Evolutionary conservation across 495 filamentous ascomycete species (phyloP), one percentile per base, ranked within the genome.

Genomic region (Trichodelitschia bisporula): DNA sequence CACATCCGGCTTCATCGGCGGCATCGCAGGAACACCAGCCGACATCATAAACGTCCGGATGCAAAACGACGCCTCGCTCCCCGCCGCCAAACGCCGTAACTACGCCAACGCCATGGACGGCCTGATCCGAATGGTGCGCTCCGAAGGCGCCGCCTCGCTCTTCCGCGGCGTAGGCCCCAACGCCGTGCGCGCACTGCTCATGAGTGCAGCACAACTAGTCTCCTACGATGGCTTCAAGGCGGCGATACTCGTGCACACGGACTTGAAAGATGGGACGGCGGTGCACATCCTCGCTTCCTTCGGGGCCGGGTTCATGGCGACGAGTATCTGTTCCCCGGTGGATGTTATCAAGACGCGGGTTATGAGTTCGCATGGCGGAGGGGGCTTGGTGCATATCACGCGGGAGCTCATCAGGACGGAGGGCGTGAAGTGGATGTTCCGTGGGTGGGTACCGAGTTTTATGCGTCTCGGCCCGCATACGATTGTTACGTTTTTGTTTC

Each of bases 41-140:
- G 86, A 97, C 46, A 76, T 97, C 8, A 61, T 93, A 34, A 97
- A 97, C 53, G 86, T 97, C 25, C 80, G 86, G 39, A 97, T 97
- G 86, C 86, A 97, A 51, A 72, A 84, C 55, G 86, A 95, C 48
- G 71, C 77, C 9, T 67, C 83, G 0, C 64, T 92, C 3, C 77
- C 82, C 0, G 42, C 54, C 2, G 57, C 56, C 1, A 55, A 86
- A 38, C 70, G 78, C 2, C 67, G 83, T 15, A 82, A 90, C 53
- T 97, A 97, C 59, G 66, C 66, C 30, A 60, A 95, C 43, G 89
- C 83, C 2, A 46, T 92, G 17, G 73, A 97, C 44, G 86, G 86
- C 2, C 51, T 97, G 33, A 52, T 76, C 8, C 66, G 77, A 28
- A 90, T 92, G 79, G 61, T 66, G 4, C 61, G 71, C 29, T 66